Evolutionary conservation across 2,329 filamentous ascomycete genomes (phyloP).

Genomic region (Fusarium chuoi): DNA sequence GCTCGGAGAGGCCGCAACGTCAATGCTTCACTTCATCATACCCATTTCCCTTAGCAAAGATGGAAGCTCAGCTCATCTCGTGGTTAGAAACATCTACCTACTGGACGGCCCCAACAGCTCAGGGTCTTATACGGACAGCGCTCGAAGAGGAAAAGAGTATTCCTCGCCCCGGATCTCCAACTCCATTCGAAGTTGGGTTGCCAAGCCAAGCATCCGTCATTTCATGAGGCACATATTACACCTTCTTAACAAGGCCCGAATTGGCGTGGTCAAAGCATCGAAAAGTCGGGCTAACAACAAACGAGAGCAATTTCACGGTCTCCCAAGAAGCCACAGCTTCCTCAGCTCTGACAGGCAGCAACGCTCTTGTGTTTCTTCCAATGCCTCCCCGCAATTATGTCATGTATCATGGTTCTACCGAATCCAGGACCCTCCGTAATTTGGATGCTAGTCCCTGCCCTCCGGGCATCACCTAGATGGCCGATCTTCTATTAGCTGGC

Average conservation of each 20-base stretch:
- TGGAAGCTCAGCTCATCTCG: background rate
- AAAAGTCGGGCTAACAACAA: conserved; percentile 33
- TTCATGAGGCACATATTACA: conserved; percentile 28
- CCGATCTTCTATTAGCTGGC: conserved; percentile 25
- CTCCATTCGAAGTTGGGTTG: conserved; percentile 19
- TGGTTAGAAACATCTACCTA: background rate
- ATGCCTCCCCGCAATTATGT: conserved; percentile 57
- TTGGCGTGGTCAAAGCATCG: conserved; percentile 42
- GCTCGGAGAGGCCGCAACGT: conserved; percentile 32
- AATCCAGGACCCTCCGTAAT: conserved; percentile 52
- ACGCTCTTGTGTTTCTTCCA: conserved; percentile 26
- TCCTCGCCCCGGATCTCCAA: conserved; percentile 29
- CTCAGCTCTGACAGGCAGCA: conserved; percentile 30
- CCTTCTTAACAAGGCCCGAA: conserved; percentile 37
- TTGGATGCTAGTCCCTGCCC: conserved; percentile 47
- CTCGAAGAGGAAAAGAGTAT: conserved; percentile 20
- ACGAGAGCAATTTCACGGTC: conserved; percentile 28
- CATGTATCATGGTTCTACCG: conserved; percentile 54
- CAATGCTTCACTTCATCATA: conserved; percentile 32
- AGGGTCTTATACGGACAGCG: conserved; percentile 1
- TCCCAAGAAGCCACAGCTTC: conserved; percentile 38
- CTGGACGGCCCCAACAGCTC: background rate
- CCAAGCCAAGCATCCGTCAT: conserved; percentile 36
- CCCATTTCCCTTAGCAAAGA: conserved; percentile 5
- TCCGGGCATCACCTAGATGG: conserved; percentile 40